These are phyloP conservation scores for Pistacia integerrima DNA, from an alignment of 345 rosid genomes.

Conservation along the genomic window DNA sequence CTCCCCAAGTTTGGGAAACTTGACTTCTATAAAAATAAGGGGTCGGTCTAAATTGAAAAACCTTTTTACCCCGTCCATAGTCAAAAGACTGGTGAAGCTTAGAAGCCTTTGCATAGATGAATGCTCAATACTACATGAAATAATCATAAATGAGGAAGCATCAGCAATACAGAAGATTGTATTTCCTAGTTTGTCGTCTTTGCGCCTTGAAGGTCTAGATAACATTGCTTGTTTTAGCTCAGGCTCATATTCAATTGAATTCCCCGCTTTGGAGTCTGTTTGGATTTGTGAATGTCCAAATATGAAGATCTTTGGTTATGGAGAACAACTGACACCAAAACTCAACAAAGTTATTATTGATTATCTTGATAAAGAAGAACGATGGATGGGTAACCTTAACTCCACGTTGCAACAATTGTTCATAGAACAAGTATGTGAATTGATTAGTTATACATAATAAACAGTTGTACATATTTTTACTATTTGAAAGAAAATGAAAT, in stretches of 20 bases:
- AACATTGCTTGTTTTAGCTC: not conserved
- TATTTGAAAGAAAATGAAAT: too few relatives aligned
- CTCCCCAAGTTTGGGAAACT: not conserved
- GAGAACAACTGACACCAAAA: not conserved
- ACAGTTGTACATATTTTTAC: too few relatives aligned
- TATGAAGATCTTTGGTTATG: not conserved
- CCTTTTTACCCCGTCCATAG: not conserved
- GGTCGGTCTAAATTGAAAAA: not conserved
- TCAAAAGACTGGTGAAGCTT: conserved; percentile 1
- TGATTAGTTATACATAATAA: too few relatives aligned
- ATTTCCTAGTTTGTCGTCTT: not conserved
- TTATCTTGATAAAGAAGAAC: too few relatives aligned
- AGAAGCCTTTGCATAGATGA: not conserved
- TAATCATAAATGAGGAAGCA: not conserved
- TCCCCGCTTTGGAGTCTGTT: not conserved
- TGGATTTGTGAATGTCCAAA: not conserved
- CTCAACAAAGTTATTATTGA: not conserved
- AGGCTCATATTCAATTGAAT: not conserved
- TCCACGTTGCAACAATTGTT: not conserved
- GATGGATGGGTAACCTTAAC: conserved; percentile 2
- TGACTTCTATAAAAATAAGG: not conserved
- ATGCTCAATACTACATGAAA: not conserved
- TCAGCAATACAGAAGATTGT: not conserved
- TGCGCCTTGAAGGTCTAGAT: not conserved
- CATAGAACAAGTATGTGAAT: not conserved